Evolutionary conservation across 352 stramenopile species (phyloP), one percentile per base, ranked within the genome.

Genomic region (Pseudoperonospora humuli): DNA sequence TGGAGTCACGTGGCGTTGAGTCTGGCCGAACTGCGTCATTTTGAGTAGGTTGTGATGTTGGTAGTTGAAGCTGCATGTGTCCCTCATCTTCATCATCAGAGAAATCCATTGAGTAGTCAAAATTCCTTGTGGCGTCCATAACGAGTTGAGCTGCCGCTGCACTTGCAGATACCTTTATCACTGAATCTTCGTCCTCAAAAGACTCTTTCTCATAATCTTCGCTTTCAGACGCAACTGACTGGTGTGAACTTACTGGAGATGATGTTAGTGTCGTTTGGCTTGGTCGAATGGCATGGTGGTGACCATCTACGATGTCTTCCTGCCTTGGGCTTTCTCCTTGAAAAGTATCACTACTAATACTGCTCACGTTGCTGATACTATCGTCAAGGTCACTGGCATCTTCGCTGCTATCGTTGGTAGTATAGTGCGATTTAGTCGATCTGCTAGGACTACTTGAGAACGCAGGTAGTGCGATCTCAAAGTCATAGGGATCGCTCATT

Each of bases 41-140:
- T 17, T 15, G 14, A 28, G 36, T 5, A 32, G 21, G 10, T 28
- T 42, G 27, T 20, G 20, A 23, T 36, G 7, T 14, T 1, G 14
- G 7, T 15, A 33, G 7, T 26, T 41, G 19, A 15, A 40, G 10
- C 23, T 36, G 13, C 3, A 9, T 18, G 9, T 33, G 39, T 1
- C 28, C 42, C 3, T 28, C 33, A 13, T 39, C 44, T 31, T 57
- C 59, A 36, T 83, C 68, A 2, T 87, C 70, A 5, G 66, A 71
- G 39, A 87, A 85, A 23, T 87, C 70, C 60, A 85, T 82, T 29
- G 75, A 87, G 48, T 85, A 87, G 44, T 85, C 61, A 32, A 77
- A 83, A 13, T 54, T 65, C 0, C 54, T 62, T 9, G 71, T 64
- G 5, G 46, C 25, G 11, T 50, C 69, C 3, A 37, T 3, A 1